These are phyloP conservation scores for Alternaria burnsii DNA, from an alignment of 2,329 filamentous ascomycete genomes.

Conservation along the genomic window DNA sequence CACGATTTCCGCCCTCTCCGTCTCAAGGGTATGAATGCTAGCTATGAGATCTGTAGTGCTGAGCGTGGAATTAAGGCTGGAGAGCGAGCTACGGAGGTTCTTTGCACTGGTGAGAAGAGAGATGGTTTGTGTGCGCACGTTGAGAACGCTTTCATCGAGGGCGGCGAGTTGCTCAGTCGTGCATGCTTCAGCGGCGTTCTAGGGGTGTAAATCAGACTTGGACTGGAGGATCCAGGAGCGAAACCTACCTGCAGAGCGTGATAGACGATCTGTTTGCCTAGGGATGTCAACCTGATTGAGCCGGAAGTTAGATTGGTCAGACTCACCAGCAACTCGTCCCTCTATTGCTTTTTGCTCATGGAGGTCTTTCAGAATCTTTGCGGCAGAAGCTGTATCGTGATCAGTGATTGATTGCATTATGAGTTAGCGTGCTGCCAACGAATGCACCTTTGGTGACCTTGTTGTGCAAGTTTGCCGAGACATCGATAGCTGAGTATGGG, in stretches of 20 bases:
- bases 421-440: constrained; percentile 7
- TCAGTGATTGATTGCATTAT: constrained; percentile 18
- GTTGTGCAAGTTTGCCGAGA: constrained; percentile 69
- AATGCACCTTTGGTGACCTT: constrained; percentile 63
- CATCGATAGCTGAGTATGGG: constrained; percentile 66
- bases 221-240: neutral
- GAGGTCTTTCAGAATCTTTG: constrained; percentile 70
- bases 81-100: constrained; percentile 58
- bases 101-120: constrained; percentile 59
- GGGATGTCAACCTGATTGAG: neutral
- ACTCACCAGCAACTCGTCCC: constrained; percentile 62
- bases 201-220: neutral
- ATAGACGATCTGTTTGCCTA: constrained; percentile 70
- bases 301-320: neutral
- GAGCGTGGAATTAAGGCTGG: constrained; percentile 58
- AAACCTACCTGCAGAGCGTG: constrained; percentile 59
- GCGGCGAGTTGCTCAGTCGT: constrained; percentile 59
- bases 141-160: constrained; percentile 59
- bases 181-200: constrained; percentile 61
- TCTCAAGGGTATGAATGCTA: constrained; percentile 55
- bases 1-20: constrained; percentile 54
- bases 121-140: constrained; percentile 57
- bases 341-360: constrained; percentile 68
- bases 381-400: constrained; percentile 59
- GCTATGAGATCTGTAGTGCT: constrained; percentile 61